phyloP scores from a whole-genome alignment of 805 yeast genomes.

The Ogataea nitratoaversa region DNA sequence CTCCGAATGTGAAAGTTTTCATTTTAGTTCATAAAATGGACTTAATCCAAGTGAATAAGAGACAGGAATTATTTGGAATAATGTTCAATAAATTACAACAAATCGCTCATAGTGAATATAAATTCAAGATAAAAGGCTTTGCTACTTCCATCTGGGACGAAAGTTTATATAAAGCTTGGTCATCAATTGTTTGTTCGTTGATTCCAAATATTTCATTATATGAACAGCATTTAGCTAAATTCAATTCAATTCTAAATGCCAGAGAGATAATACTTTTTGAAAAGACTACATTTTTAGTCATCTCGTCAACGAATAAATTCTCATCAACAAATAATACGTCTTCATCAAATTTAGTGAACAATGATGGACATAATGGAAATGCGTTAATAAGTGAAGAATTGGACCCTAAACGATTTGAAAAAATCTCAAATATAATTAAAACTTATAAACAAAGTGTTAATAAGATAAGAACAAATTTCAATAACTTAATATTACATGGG shows the following conservation, averaged over 20 bases:
- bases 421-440: constrained; percentile 88
- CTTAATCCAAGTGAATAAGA: constrained; percentile 78
- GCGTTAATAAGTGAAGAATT: constrained; percentile 30
- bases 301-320: constrained; percentile 49
- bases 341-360: background rate
- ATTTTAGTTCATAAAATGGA: constrained; percentile 95
- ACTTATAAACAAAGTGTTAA: constrained; percentile 90
- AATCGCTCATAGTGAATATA: constrained; percentile 57
- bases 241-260: constrained; percentile 73
- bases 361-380: constrained; percentile 1
- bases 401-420: constrained; percentile 92
- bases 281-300: constrained; percentile 84
- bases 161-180: constrained; percentile 94
- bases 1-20: constrained; percentile 89
- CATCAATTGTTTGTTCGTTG: constrained; percentile 88
- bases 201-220: constrained; percentile 86
- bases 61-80: constrained; percentile 76
- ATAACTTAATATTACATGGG: constrained; percentile 66
- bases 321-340: background rate
- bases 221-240: constrained; percentile 67
- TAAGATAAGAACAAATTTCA: constrained; percentile 81
- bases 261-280: constrained; percentile 90
- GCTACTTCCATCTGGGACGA: constrained; percentile 98
- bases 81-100: constrained; percentile 81
- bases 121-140: constrained; percentile 72